These are phyloP conservation scores for Gastrodia elata DNA, from an alignment of 106 monocot species.

Conservation along the genomic window DNA sequence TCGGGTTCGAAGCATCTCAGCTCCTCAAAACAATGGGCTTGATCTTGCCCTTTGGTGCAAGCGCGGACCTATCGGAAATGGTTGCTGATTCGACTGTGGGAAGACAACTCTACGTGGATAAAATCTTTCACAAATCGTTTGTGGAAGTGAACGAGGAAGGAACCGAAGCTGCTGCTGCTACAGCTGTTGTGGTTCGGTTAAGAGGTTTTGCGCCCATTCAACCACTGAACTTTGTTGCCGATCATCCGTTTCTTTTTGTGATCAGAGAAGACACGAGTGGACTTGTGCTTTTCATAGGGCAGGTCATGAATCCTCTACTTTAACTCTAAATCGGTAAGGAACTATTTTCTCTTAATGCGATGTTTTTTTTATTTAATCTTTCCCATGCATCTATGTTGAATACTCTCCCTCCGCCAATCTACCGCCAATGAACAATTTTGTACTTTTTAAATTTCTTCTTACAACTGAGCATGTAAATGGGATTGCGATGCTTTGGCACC, in stretches of 20 bases:
- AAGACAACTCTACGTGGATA: slow-evolving; percentile 26
- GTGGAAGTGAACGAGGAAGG: slow-evolving; percentile 81
- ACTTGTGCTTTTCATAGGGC: slow-evolving; percentile 40
- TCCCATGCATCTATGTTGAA: too few relatives aligned
- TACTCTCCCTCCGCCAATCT: too few relatives aligned
- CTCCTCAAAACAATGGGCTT: slow-evolving; percentile 43
- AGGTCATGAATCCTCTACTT: slow-evolving; percentile 42
- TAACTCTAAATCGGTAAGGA: not conserved
- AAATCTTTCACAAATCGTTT: slow-evolving; percentile 61
- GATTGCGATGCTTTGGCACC: too few relatives aligned
- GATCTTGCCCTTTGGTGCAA: slow-evolving; percentile 24
- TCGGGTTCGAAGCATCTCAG: slow-evolving; percentile 55
- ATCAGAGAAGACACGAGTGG: slow-evolving; percentile 42
- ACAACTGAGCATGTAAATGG: too few relatives aligned
- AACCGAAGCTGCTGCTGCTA: slow-evolving; percentile 68
- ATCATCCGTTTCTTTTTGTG: slow-evolving; percentile 39
- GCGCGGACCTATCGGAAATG: slow-evolving; percentile 37
- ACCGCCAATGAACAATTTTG: too few relatives aligned
- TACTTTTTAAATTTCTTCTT: too few relatives aligned
- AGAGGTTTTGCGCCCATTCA: not conserved
- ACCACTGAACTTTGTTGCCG: slow-evolving; percentile 35
- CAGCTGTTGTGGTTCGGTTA: slow-evolving; percentile 35
- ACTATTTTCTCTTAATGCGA: too few relatives aligned
- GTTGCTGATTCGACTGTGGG: slow-evolving; percentile 26
- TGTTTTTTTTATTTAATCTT: too few relatives aligned